phyloP scores from a whole-genome alignment of 225 moss, liverwort and hornwort species.

The Sphagnum tenellum region DNA sequence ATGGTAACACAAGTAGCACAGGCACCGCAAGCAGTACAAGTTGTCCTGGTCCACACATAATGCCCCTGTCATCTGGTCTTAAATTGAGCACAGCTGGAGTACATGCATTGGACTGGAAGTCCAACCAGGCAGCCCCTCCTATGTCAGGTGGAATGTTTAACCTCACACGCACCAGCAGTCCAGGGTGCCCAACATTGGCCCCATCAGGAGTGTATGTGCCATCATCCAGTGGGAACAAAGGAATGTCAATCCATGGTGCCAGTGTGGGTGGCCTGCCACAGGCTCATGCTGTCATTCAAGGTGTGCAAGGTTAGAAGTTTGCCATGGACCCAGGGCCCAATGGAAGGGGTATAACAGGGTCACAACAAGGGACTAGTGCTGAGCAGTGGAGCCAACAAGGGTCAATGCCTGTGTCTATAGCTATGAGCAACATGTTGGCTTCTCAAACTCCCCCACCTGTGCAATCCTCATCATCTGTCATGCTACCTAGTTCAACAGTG shows the following conservation, averaged over 20 bases:
- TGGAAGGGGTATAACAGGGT: slow-evolving; percentile 13
- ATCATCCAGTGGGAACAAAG: slow-evolving; percentile 15
- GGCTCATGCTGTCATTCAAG: background rate
- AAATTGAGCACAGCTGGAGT: slow-evolving; percentile 14
- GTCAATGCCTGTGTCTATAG: slow-evolving; percentile 9
- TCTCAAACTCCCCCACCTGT: slow-evolving; percentile 15
- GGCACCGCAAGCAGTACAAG: slow-evolving; percentile 13
- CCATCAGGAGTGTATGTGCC: slow-evolving; percentile 21
- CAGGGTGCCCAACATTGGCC: slow-evolving; percentile 13
- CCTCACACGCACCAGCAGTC: slow-evolving; percentile 15
- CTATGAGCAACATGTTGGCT: slow-evolving; percentile 5
- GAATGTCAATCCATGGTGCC: slow-evolving; percentile 12
- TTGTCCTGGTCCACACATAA: slow-evolving; percentile 14
- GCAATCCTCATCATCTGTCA: background rate
- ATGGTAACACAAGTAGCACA: background rate
- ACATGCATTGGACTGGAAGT: slow-evolving; percentile 31
- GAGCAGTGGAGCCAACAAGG: slow-evolving; percentile 6
- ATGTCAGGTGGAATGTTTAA: slow-evolving; percentile 29
- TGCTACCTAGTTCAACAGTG: slow-evolving; percentile 9
- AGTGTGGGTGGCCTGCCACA: slow-evolving; percentile 12
- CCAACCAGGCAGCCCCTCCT: slow-evolving; percentile 21
- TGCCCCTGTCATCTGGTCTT: slow-evolving; percentile 13
- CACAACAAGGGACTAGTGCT: slow-evolving; percentile 5
- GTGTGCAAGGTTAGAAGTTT: slow-evolving; percentile 6
- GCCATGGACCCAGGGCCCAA: slow-evolving; percentile 13